These are phyloP conservation scores for Rhododendron mucronatum DNA, from an alignment of 148 eudicot species.

Conservation along the genomic window DNA sequence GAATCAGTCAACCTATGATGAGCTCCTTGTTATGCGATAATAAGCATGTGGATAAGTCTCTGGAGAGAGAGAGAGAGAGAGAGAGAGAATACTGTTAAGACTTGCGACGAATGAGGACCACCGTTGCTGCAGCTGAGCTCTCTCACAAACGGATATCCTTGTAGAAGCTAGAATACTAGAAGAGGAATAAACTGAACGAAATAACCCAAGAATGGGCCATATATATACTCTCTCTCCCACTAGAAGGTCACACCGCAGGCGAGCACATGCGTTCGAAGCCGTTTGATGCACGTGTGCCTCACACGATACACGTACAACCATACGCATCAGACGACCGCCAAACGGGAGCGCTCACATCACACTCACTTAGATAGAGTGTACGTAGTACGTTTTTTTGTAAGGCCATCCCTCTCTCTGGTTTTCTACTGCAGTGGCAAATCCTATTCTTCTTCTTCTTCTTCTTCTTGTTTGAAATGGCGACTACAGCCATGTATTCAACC, in stretches of 20 bases:
- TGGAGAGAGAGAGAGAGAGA: not conserved
- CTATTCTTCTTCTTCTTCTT: not conserved
- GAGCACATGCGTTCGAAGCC: not conserved
- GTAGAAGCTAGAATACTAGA: not conserved
- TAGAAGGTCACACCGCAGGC: not conserved
- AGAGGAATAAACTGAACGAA: not conserved
- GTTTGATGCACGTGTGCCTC: not conserved
- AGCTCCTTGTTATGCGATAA: not conserved
- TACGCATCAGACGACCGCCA: not conserved
- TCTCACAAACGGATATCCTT: not conserved
- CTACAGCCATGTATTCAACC: not conserved
- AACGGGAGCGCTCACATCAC: not conserved
- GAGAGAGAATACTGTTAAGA: not conserved
- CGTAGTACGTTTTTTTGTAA: not conserved
- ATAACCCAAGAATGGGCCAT: not conserved
- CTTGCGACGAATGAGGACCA: not conserved
- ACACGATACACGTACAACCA: not conserved
- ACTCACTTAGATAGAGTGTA: not conserved
- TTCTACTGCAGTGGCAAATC: not conserved
- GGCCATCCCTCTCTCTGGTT: not conserved
- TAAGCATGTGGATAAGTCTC: not conserved
- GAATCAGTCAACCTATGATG: not conserved
- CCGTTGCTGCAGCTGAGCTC: not conserved
- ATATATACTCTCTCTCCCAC: not conserved
- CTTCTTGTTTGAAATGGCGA: not conserved